Percentiles rank a stretch among this genome's conserved stretches.
These are phyloP conservation scores for Tolypocladium pustulatum DNA, from an alignment of 2,329 filamentous ascomycete genomes.

Conservation along the genomic window DNA sequence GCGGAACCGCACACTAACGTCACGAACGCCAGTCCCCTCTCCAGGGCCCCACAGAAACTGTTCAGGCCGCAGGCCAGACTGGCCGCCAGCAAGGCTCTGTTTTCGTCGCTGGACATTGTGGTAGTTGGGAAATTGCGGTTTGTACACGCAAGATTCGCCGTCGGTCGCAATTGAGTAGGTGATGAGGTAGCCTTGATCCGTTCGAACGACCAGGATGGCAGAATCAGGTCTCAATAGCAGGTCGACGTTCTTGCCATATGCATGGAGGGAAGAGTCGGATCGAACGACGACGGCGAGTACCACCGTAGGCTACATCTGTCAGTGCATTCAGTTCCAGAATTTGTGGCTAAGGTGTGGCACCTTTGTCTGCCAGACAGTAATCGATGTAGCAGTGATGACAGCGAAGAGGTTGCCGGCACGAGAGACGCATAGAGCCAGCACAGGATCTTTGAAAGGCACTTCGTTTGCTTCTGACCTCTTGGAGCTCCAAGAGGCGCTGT, in stretches of 20 bases:
- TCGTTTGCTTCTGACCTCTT: conserved; percentile 14
- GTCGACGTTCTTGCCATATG: conserved; percentile 77
- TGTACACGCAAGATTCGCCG: conserved; percentile 72
- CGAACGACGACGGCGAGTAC: conserved; percentile 78
- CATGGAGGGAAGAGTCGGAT: conserved; percentile 66
- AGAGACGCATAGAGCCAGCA: conserved; percentile 67
- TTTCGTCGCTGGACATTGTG: conserved; percentile 52
- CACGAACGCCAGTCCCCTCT: conserved; percentile 71
- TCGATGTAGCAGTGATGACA: conserved; percentile 71
- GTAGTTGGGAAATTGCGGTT: conserved; percentile 64
- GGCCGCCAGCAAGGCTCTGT: conserved; percentile 50
- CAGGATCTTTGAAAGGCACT: conserved; percentile 47
- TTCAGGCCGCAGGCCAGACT: conserved; percentile 43
- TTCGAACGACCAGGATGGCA: conserved; percentile 84
- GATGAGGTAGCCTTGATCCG: conserved; percentile 75
- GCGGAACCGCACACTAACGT: conserved; percentile 83
- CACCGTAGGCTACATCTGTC: conserved; percentile 60
- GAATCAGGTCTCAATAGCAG: conserved; percentile 85
- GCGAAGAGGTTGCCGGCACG: conserved; percentile 76
- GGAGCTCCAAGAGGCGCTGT: conserved; percentile 10
- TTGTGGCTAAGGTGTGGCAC: conserved; percentile 34
- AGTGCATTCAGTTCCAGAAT: conserved; percentile 4
- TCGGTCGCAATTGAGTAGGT: conserved; percentile 90
- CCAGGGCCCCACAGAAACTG: conserved; percentile 64
- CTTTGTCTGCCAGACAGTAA: conserved; percentile 96